Evolutionary conservation across 2,329 filamentous ascomycete genomes (phyloP), one percentile per base, ranked within the genome.

Genomic region (Aspergillus sp.): DNA sequence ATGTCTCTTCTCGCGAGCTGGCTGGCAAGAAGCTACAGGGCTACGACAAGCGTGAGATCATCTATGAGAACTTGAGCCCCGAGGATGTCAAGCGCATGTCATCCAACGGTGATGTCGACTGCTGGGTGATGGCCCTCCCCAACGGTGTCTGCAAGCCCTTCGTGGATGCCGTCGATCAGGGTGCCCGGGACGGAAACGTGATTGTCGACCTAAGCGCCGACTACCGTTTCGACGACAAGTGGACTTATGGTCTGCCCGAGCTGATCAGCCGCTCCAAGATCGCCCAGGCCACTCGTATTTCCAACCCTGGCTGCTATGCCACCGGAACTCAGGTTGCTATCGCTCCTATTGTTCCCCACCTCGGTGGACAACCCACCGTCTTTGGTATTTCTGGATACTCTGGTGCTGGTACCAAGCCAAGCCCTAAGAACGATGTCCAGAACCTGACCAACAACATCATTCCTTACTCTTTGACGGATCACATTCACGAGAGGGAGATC

Each of bases 161-260:
- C 66, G 89, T 98, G 9, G 91, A 98, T 63, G 93, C 93, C 7
- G 85, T 98, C 53, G 85, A 93, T 66, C 84, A 89, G 69, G 85
- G 83, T 33, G 86, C 86, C 57, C 83, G 85, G 52, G 79, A 82
- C 68, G 84, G 84, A 61, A 92, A 90, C 66, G 80, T 98, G 41
- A 90, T 98, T 65, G 83, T 99, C 46, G 95, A 99, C 73, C 84
- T 99, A 37, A 96, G 92, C n/a, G 95, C 95, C 59, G 95, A 99
- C 78, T 96, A 96, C 77, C 88, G 93, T 51, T 98, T 97, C 73
- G 89, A 96, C 70, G 79, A 82, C 56, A 82, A 83, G 23, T 96
- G 92, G 93, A 91, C 90, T 0, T 98, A 97, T 70, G 91, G 91
- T 66, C 86, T 97, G 4, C 92, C 92, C 14, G 95, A 98, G 77